Evolutionary conservation across 129 eudicot species (phyloP).

Genomic region (Sambucus nigra): DNA sequence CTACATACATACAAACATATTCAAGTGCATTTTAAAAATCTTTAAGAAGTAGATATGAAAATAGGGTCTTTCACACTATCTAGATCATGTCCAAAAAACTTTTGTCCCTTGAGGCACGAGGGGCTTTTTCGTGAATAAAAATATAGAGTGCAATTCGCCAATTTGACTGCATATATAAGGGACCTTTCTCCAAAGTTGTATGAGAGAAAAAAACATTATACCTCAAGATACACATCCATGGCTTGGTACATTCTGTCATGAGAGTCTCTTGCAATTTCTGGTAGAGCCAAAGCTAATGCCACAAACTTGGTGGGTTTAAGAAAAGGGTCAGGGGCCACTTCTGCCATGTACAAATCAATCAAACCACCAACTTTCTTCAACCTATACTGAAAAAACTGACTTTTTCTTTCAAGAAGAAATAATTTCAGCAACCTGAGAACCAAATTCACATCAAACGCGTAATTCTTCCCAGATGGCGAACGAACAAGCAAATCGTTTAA

Average conservation of each 20-base stretch:
- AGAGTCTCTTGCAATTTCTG: slow-evolving; percentile 44
- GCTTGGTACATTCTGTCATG: slow-evolving; percentile 42
- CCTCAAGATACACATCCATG: slow-evolving; percentile 44
- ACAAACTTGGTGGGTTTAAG: slow-evolving; percentile 35
- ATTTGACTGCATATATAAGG: not conserved
- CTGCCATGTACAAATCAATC: slow-evolving; percentile 43
- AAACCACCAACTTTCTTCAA: slow-evolving; percentile 39
- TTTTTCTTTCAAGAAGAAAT: slow-evolving; percentile 18
- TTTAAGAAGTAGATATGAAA: too few relatives aligned
- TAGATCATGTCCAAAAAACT: too few relatives aligned
- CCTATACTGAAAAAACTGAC: slow-evolving; percentile 5
- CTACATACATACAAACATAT: not conserved
- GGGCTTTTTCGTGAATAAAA: too few relatives aligned
- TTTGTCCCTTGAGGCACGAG: too few relatives aligned
- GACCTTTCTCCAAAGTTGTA: not conserved
- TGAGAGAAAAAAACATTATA: slow-evolving; percentile 18
- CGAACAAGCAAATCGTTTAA: slow-evolving; percentile 50
- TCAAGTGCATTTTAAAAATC: not conserved
- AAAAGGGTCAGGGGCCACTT: slow-evolving; percentile 51
- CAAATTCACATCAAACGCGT: slow-evolving; percentile 40
- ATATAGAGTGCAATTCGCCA: too few relatives aligned
- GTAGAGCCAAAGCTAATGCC: slow-evolving; percentile 34
- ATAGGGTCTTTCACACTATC: too few relatives aligned
- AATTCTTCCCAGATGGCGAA: slow-evolving; percentile 16
- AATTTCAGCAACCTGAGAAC: slow-evolving; percentile 30